Evolutionary conservation across 2,329 filamentous ascomycete genomes (phyloP).

Genomic region (Lasiodiplodia sp.): DNA sequence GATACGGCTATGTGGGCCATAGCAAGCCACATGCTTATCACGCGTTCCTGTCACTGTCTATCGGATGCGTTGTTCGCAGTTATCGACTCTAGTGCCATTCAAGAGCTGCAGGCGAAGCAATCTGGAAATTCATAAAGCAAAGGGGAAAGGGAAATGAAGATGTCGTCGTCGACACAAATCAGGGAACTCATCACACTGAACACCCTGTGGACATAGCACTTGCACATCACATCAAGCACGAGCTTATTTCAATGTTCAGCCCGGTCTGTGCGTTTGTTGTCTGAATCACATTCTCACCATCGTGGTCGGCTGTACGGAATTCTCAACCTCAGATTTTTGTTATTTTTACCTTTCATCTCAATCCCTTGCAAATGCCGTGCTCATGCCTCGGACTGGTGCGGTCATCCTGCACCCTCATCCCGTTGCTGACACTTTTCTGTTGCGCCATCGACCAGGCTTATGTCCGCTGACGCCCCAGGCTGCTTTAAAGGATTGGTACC

Average conservation of each 20-base stretch:
- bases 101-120: neutral
- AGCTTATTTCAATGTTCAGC: constrained; percentile 14
- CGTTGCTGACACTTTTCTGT: constrained; percentile 10
- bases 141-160: constrained; percentile 21
- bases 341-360: neutral
- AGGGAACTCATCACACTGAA: constrained; percentile 1
- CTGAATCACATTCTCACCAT: neutral
- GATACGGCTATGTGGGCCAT: constrained; percentile 17
- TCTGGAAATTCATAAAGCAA: neutral
- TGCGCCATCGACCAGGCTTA: constrained; percentile 6
- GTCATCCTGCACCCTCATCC: neutral
- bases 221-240: neutral
- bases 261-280: neutral
- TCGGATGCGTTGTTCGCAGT: constrained; percentile 4
- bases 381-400: neutral
- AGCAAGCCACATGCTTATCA: constrained; percentile 24
- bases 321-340: neutral
- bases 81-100: neutral
- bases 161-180: neutral
- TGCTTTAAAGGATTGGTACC: neutral
- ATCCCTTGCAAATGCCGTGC: neutral
- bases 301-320: neutral
- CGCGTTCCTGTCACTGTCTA: constrained; percentile 11
- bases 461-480: neutral
- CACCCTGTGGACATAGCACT: constrained; percentile 14